Evolutionary conservation across 2,329 filamentous ascomycete genomes (phyloP), one percentile per base, ranked within the genome.

Genomic region (Coniosporium tulheliwenetii): DNA sequence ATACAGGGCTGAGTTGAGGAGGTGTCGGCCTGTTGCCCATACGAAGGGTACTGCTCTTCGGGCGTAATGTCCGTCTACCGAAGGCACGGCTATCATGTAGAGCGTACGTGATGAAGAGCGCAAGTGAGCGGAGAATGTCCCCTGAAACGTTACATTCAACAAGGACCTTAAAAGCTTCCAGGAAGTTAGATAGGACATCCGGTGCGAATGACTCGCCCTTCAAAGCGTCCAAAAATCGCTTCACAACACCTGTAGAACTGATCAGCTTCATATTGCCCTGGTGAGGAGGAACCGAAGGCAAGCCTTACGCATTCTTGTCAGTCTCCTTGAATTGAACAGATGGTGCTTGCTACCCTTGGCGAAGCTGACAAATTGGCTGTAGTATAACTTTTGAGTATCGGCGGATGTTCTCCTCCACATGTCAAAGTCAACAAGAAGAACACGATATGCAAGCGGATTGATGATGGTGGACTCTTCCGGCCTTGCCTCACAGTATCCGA

Each of bases 391-490:
- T 53, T 95, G 85, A 0, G 87, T 84, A 13, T 78, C 71, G 5
- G 76, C 57, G 30, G 83, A 79, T 15, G 82, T 83, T 59, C 77
- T 79, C 47, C 89, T 76, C 91, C 91, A 98, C 14, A 89, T 81
- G 52, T 95, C 89, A 48, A 93, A 76, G 59, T 98, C 91, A 41
- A 96, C 84, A 26, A 98, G 70, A 13, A 98, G 68, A 30, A 94
- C 80, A 37, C 91, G 79, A 60, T 96, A 98, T 3, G 89, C 91
- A 45, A 98, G 70, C 0, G 91, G 89, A 51, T 98, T 98, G 49
- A 93, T 83, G 55, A 98, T 93, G 51, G 95, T 84, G 1, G 89
- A 95, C 43, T 89, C 80, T 43, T 85, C 76, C 1, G 86, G 84
- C 30, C 78, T 71, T n/a, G 73, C 65, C 47, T 81, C 78, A 45